Evolutionary conservation across 2,329 filamentous ascomycete species (phyloP), one percentile per base, ranked within the genome.

Genomic region (Cadophora sp.): DNA sequence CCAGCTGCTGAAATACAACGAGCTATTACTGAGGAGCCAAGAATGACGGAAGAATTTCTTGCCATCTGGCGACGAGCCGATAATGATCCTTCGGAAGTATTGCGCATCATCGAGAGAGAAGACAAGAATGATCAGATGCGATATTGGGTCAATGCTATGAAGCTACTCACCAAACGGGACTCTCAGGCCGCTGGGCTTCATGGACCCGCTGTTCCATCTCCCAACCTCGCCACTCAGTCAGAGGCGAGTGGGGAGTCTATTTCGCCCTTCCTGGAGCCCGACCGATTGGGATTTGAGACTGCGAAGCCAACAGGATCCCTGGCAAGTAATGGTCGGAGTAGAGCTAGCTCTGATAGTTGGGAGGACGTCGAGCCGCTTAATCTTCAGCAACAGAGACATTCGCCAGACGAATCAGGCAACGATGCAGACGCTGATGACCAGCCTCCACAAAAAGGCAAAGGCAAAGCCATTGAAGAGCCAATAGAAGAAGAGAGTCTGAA

Each of bases 31-130:
- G 75, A 76, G 19, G 73, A 77, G 37, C 75, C 74, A 14, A 71
- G 68, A 58, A 75, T 74, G 69, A 75, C 73, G 16, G 75, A 76
- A 68, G 85, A 82, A 75, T 87, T 81, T 77, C 80, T 85, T 72
- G 83, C 81, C 65, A 89, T 87, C 46, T 90, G 88, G 78, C 82
- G 84, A 51, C 85, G 86, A 65, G 88, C 88, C 1, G 83, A 84
- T 53, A 89, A 89, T 4, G 84, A 91, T 72, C 84, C 84, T 0
- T 82, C 86, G 43, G 84, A 83, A 68, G 87, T 92, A 29, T 72
- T 90, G 3, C 81, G 83, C 50, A 87, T 92, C 26, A 88, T 91
- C 37, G 83, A 85, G 48, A 84, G 87, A 46, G 88, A 91, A 72
- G 83, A 85, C 4, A 82, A 87, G 1, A 82, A 86, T 65, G 85